A percentile compares a stretch with the other conserved stretches of the same genome.
Conservation (phyloP, 1,284 basidiomycete genomes). For the Pisolithus thermaeus region DNA sequence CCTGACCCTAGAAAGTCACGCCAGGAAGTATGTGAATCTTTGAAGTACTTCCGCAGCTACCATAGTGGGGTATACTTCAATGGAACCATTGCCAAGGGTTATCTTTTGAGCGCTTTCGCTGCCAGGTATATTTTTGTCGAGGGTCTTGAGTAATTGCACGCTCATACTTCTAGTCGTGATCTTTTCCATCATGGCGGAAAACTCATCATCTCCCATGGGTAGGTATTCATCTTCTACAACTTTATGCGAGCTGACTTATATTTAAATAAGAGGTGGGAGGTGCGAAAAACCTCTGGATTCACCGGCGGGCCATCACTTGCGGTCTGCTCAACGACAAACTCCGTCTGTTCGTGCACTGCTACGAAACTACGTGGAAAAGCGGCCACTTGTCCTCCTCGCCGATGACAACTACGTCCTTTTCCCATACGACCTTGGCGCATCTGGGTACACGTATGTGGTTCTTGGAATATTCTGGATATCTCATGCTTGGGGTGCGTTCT, state of each 20-base stretch:
- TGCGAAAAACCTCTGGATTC: conserved; percentile 45
- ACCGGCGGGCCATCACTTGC: conserved; percentile 32
- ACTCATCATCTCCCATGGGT: conserved; percentile 79
- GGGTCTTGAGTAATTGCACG: not conserved
- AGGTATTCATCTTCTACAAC: conserved; percentile 14
- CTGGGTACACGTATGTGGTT: conserved; percentile 58
- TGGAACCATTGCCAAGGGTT: conserved; percentile 60
- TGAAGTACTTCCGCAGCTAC: conserved; percentile 68
- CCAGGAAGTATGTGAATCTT: conserved; percentile 75
- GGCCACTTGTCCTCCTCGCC: conserved; percentile 60
- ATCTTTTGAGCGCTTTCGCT: conserved; percentile 64
- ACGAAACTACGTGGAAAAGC: conserved; percentile 41
- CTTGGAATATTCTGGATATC: conserved; percentile 71
- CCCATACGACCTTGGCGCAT: conserved; percentile 57
- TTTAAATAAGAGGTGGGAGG: conserved; percentile 53
- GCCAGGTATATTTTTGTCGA: conserved; percentile 40
- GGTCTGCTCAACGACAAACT: conserved; percentile 53
- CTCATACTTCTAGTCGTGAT: conserved; percentile 51
- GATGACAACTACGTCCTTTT: conserved; percentile 69
- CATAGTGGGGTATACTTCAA: conserved; percentile 70
- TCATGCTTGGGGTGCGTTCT: conserved; percentile 62
- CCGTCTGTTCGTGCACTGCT: conserved; percentile 60
- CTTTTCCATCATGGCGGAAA: conserved; percentile 55
- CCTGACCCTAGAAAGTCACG: conserved; percentile 48
- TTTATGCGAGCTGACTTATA: conserved; percentile 1